Evolutionary conservation across 768 basidiomycete genomes (phyloP), one percentile per base, ranked within the genome.

Genomic region (Exidia glandulosa): DNA sequence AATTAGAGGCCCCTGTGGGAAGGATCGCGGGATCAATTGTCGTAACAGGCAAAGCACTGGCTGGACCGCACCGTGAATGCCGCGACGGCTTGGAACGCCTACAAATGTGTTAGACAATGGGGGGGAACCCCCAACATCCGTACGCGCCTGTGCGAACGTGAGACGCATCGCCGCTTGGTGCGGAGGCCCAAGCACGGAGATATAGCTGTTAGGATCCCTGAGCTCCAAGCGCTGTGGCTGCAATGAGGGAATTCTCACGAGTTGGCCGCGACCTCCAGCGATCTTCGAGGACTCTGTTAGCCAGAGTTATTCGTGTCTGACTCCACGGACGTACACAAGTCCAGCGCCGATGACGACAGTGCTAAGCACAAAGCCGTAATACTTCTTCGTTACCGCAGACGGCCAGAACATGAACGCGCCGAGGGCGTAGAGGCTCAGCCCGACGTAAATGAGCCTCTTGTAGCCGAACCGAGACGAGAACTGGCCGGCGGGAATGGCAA

Each of bases 371-470:
- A 75, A 73, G 47, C 72, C 72, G 57, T 66, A 68, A 54, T 72
- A 73, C 65, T 70, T 72, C 32, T 68, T 71, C 63, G 65, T 71
- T 57, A 69, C 65, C 19, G 72, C 70, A 57, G 67, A 66, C 30
- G 71, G 68, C 72, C 72, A 73, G 71, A 74, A 74, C 30, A 71
- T 65, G 57, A 75, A 65, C n/a, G 73, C 73, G 48, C 73, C 73
- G 33, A 57, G 25, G 12, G 55, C 30, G 47, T 59, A 59, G 16
- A 59, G 56, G 3, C 56, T 45, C 2, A 61, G 50, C 1, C 58
- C 58, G 23, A 63, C 47, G 33, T 61, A 36, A 52, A 63, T 63
- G 27, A 57, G 60, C 29, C 34, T 62, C 50, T 71, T 71, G 69
- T 74, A 73, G 16, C 69, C 70, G 36, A 66, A 67, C 48, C 72